These are phyloP conservation scores for Medicago lupulina DNA, from an alignment of 306 rosid species.

Conservation along the genomic window DNA sequence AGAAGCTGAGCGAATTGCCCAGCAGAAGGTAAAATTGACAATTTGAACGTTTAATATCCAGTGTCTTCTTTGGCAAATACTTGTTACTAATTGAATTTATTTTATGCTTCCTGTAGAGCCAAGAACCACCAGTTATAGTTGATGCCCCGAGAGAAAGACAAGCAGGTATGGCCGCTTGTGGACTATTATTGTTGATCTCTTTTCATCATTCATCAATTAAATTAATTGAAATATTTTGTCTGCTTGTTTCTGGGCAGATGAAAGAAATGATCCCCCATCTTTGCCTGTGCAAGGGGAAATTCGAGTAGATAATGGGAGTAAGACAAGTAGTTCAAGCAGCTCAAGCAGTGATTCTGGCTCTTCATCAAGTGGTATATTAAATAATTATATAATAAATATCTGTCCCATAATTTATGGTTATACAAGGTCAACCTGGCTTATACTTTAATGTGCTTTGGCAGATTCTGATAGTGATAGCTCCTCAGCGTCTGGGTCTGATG, in stretches of 20 bases:
- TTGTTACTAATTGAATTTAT: conserved; percentile 31
- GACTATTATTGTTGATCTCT: conserved; percentile 12
- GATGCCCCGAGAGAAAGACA: conserved; percentile 57
- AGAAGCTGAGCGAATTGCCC: conserved; percentile 52
- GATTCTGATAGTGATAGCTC: conserved; percentile 95
- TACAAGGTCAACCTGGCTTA: conserved; percentile 1
- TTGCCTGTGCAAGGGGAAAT: conserved; percentile 65
- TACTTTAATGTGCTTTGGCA: conserved; percentile 51
- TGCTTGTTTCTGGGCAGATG: conserved; percentile 51
- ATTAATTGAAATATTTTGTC: conserved; percentile 27
- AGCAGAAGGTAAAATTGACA: conserved; percentile 54
- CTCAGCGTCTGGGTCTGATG: conserved; percentile 91
- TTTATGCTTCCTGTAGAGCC: conserved; percentile 44
- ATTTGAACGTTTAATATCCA: conserved; percentile 2
- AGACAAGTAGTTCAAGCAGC: conserved; percentile 95
- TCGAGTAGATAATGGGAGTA: conserved; percentile 73
- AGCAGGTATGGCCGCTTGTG: conserved; percentile 54
- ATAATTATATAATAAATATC: background rate
- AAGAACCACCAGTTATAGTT: conserved; percentile 44
- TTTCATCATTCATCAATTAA: background rate
- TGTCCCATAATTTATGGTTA: background rate
- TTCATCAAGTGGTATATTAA: conserved; percentile 87
- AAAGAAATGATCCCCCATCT: conserved; percentile 54
- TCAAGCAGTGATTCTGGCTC: conserved; percentile 97
- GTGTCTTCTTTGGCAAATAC: background rate